These are phyloP conservation scores for Neolentinus lepideus DNA, from an alignment of 1,284 basidiomycete genomes.

Conservation along the genomic window DNA sequence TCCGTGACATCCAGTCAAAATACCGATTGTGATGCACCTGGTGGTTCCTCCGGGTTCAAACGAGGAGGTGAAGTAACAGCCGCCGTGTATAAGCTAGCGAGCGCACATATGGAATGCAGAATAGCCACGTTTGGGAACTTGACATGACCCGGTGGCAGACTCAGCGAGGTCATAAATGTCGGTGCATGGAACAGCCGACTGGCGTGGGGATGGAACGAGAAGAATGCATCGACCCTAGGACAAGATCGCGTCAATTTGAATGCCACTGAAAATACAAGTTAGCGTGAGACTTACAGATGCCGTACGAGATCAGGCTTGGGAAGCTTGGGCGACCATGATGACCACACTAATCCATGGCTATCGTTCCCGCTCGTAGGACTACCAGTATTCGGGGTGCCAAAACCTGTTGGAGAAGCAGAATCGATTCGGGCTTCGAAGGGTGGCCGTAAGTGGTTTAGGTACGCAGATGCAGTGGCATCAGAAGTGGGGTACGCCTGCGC, in stretches of 20 bases:
- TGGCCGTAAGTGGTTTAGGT: not conserved
- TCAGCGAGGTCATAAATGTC: conserved; percentile 58
- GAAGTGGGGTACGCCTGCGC: not conserved
- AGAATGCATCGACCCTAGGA: conserved; percentile 62
- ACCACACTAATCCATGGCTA: conserved; percentile 30
- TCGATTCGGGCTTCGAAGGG: not conserved
- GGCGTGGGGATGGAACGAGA: conserved; percentile 65
- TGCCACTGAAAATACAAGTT: not conserved
- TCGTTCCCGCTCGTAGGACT: not conserved
- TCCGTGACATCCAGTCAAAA: not conserved
- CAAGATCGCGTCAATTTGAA: conserved; percentile 2
- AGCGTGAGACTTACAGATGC: conserved; percentile 52
- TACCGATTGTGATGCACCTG: conserved; percentile 9
- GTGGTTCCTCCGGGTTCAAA: conserved; percentile 24
- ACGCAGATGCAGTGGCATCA: not conserved
- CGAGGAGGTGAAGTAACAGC: conserved; percentile 47
- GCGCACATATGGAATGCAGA: conserved; percentile 72
- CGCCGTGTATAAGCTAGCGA: conserved; percentile 61
- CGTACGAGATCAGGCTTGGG: conserved; percentile 54
- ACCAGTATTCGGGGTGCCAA: not conserved
- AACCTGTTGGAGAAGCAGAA: not conserved
- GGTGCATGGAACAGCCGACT: conserved; percentile 55
- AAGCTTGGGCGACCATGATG: conserved; percentile 57
- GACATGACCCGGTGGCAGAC: conserved; percentile 55
- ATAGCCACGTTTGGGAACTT: conserved; percentile 62